Conservation (phyloP, 202 grass and related monocot species). For the Setaria italica region DNA sequence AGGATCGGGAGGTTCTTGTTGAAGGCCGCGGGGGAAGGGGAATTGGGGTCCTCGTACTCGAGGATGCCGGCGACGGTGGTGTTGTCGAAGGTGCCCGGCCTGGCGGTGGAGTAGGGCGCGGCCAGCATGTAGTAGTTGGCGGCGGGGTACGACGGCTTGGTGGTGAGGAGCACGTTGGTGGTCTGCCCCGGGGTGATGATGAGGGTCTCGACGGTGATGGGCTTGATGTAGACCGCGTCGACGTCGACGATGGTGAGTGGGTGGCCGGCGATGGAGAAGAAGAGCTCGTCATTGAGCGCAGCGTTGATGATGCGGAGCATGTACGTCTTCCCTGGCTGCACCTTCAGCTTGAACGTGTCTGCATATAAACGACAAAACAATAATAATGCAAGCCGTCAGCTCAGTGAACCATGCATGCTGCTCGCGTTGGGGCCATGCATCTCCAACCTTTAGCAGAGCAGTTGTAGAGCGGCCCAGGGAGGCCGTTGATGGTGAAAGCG, state of each 20-base stretch:
- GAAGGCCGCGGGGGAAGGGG: constrained; percentile 44
- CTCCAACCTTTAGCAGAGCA: constrained; percentile 70
- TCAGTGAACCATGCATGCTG: background rate
- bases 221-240: constrained; percentile 80
- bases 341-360: constrained; percentile 94
- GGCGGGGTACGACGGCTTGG: constrained; percentile 58
- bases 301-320: constrained; percentile 89
- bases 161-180: constrained; percentile 69
- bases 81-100: constrained; percentile 74
- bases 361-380: background rate
- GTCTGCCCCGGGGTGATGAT: constrained; percentile 72
- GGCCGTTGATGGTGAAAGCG: constrained; percentile 85
- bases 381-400: background rate
- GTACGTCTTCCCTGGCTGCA: constrained; percentile 70
- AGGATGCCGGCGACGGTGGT: constrained; percentile 70
- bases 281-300: constrained; percentile 88
- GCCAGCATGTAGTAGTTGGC: constrained; percentile 85
- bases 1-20: constrained; percentile 58
- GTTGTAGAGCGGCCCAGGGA: constrained; percentile 80
- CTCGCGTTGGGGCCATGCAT: no score
- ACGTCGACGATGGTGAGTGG: constrained; percentile 73
- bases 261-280: constrained; percentile 86
- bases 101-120: constrained; percentile 61
- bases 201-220: constrained; percentile 59
- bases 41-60: constrained; percentile 57